phyloP scores from a whole-genome alignment of 805 yeast genomes.

The Blastobotrys parvus region DNA sequence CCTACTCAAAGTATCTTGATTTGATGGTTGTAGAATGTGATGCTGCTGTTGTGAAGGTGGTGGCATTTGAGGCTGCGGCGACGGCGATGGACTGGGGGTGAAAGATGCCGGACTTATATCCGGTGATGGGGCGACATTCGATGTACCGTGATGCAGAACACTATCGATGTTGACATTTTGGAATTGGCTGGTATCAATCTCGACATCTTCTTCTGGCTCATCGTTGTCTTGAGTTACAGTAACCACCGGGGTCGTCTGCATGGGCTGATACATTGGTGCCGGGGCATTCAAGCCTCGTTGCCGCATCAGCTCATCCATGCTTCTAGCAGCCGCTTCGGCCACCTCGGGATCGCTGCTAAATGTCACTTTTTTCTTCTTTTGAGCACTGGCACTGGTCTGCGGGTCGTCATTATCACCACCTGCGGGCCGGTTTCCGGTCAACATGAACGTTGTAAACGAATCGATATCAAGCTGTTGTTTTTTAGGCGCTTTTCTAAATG shows the following conservation, averaged over 20 bases:
- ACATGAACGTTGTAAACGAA: slow-evolving; percentile 71
- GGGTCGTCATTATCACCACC: slow-evolving; percentile 4
- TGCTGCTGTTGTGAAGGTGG: slow-evolving; percentile 18
- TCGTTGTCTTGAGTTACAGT: slow-evolving; percentile 30
- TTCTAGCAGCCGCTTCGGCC: slow-evolving; percentile 32
- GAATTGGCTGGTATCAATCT: slow-evolving; percentile 69
- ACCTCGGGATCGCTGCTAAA: slow-evolving; percentile 31
- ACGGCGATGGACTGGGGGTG: slow-evolving; percentile 17
- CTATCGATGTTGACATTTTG: slow-evolving; percentile 73
- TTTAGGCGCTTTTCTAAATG: slow-evolving; percentile 15
- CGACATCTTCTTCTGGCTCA: slow-evolving; percentile 60
- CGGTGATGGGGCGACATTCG: slow-evolving; percentile 21
- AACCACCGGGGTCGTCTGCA: background rate
- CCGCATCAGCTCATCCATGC: slow-evolving; percentile 30
- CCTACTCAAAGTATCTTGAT: slow-evolving; percentile 1
- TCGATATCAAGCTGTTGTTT: slow-evolving; percentile 62
- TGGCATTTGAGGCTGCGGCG: slow-evolving; percentile 17
- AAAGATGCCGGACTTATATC: slow-evolving; percentile 4
- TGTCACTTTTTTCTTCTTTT: slow-evolving; percentile 27
- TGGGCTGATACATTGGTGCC: slow-evolving; percentile 12
- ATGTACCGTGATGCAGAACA: slow-evolving; percentile 57
- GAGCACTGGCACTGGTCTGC: too few species aligned
- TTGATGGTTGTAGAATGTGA: slow-evolving; percentile 13
- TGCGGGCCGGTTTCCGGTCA: slow-evolving; percentile 68
- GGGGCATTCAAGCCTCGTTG: slow-evolving; percentile 18